Percentiles rank a stretch among this genome's conserved stretches.
These are phyloP conservation scores for Tricholoma bakamatsutake DNA, from an alignment of 768 basidiomycete species.

Conservation along the genomic window DNA sequence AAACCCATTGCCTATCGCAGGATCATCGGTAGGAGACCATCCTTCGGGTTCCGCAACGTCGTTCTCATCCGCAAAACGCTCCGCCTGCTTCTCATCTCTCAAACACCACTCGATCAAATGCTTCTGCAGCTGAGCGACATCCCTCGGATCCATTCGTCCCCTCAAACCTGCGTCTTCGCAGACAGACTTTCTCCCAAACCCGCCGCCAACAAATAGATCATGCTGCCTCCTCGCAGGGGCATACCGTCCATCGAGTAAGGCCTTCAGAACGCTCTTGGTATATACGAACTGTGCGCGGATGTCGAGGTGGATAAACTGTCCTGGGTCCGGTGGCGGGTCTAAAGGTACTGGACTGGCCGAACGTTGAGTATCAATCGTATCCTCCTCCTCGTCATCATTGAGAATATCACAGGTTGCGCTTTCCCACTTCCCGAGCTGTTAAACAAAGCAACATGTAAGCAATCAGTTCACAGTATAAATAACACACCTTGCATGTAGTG, in stretches of 20 bases:
- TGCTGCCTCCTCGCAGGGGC: conserved; percentile 46
- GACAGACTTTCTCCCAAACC: conserved; percentile 36
- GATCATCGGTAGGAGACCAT: background rate
- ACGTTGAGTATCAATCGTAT: conserved; percentile 23
- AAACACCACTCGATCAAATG: conserved; percentile 40
- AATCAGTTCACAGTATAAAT: background rate
- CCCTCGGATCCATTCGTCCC: conserved; percentile 36
- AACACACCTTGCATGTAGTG: conserved; percentile 47
- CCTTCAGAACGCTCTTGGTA: conserved; percentile 54
- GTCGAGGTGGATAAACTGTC: conserved; percentile 41
- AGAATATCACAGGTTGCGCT: conserved; percentile 37
- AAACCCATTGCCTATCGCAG: background rate
- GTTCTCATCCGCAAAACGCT: conserved; percentile 12
- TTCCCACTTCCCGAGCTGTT: conserved; percentile 51
- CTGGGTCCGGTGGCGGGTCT: conserved; percentile 35
- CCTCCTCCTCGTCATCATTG: conserved; percentile 31
- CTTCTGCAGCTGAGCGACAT: conserved; percentile 30
- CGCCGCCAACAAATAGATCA: conserved; percentile 53
- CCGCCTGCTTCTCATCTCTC: conserved; percentile 19
- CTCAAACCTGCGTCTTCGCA: conserved; percentile 28
- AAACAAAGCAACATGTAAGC: background rate
- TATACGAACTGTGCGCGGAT: conserved; percentile 60
- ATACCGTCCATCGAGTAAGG: conserved; percentile 53
- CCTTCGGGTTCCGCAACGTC: background rate
- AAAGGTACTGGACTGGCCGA: conserved; percentile 35